Percentiles rank a stretch among this genome's conserved stretches.
Conservation (phyloP, 139 green algal species). For the Dunaliella sp. region DNA sequence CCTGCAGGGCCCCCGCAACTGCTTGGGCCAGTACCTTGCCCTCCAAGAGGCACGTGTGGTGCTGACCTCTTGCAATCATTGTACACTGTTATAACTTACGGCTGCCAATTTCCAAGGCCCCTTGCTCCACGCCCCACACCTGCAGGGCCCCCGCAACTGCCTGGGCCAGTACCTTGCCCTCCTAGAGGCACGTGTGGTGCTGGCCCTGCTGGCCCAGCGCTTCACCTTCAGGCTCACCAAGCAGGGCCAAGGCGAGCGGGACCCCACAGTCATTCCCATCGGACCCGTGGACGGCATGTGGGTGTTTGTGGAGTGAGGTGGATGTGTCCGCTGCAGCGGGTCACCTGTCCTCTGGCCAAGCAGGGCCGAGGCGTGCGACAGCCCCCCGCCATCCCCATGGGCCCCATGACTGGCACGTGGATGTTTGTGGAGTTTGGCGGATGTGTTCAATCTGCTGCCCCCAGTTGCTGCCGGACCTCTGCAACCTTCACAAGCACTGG, state of each 20-base stretch:
- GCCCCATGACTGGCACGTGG: constrained; percentile 63
- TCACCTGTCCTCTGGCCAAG: constrained; percentile 61
- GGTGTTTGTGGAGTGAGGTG: constrained; percentile 56
- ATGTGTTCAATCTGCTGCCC: no score
- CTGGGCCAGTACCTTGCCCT: constrained; percentile 83
- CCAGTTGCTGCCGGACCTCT: no score
- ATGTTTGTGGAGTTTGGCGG: constrained; percentile 57
- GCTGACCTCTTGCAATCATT: no score
- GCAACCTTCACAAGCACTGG: no score
- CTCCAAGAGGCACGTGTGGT: constrained; percentile 85
- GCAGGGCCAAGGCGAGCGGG: constrained; percentile 23
- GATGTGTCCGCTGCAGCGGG: constrained; percentile 55
- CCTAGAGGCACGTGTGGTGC: constrained; percentile 84
- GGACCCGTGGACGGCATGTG: constrained; percentile 67
- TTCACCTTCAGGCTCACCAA: constrained; percentile 70
- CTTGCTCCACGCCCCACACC: no score
- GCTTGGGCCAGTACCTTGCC: constrained; percentile 86
- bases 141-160: constrained; percentile 84
- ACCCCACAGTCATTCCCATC: constrained; percentile 78
- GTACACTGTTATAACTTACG: no score
- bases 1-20: constrained; percentile 80
- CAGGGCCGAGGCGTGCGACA: constrained; percentile 33
- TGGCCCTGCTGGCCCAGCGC: constrained; percentile 69
- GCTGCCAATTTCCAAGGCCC: no score
- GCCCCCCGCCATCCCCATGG: constrained; percentile 76